Percentiles rank a stretch among this genome's conserved stretches.
These are phyloP conservation scores for Boletus patriciae DNA, from an alignment of 768 basidiomycete species.

Conservation along the genomic window DNA sequence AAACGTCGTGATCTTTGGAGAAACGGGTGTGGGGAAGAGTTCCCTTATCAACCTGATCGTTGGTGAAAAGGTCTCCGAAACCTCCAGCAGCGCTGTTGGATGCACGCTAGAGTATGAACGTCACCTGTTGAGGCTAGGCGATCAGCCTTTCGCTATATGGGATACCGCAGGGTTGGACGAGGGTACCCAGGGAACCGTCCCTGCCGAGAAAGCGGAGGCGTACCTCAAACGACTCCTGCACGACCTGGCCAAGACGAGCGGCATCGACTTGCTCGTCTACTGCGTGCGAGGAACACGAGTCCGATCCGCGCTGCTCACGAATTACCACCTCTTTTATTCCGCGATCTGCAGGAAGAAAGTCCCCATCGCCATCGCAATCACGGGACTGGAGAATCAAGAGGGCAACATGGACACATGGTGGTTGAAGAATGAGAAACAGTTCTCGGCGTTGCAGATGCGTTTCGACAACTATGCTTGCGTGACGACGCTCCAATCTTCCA, in stretches of 20 bases:
- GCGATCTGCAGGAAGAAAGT: slow-evolving; percentile 41
- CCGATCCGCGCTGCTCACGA: slow-evolving; percentile 24
- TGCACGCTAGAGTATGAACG: slow-evolving; percentile 15
- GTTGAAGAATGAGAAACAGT: slow-evolving; percentile 25
- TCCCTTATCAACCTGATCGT: slow-evolving; percentile 26
- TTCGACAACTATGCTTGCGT: slow-evolving; percentile 41
- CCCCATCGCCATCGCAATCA: slow-evolving; percentile 40
- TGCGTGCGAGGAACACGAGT: slow-evolving; percentile 30
- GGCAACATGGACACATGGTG: slow-evolving; percentile 33
- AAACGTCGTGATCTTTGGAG: slow-evolving; percentile 22
- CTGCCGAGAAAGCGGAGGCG: slow-evolving; percentile 25
- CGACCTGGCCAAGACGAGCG: slow-evolving; percentile 7
- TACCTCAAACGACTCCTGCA: slow-evolving; percentile 31
- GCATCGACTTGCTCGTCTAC: slow-evolving; percentile 28
- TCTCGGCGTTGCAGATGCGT: slow-evolving; percentile 33
- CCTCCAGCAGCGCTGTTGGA: slow-evolving; percentile 23
- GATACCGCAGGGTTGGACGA: slow-evolving; percentile 30
- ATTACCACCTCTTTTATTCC: slow-evolving; percentile 41
- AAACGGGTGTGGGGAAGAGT: slow-evolving; percentile 26
- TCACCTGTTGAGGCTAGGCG: slow-evolving; percentile 9
- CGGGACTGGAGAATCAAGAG: slow-evolving; percentile 39
- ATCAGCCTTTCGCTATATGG: slow-evolving; percentile 21
- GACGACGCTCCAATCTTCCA: slow-evolving; percentile 29
- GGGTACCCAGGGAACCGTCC: slow-evolving; percentile 19
- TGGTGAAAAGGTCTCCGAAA: slow-evolving; percentile 6